A percentile compares a stretch with the other conserved stretches of the same genome.
phyloP scores from a whole-genome alignment of 2,329 filamentous ascomycete species.

The Ophiognomonia clavigignenti-juglandacearum region DNA sequence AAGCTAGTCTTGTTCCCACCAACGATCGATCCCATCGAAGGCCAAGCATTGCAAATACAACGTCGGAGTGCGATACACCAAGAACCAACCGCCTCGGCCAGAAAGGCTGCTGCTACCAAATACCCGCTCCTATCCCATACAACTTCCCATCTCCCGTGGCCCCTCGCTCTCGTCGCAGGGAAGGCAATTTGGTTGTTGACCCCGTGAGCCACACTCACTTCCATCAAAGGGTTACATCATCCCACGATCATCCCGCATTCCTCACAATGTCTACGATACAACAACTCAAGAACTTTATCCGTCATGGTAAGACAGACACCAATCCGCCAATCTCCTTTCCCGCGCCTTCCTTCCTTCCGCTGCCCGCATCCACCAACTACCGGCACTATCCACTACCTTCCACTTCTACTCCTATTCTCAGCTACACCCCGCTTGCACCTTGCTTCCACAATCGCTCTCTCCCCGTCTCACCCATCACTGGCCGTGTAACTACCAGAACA shows the following conservation, averaged over 20 bases:
- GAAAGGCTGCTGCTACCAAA: no score
- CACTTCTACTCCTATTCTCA: no score
- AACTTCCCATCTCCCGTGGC: background rate
- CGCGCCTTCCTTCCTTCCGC: conserved; percentile 1
- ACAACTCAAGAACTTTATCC: conserved; percentile 96
- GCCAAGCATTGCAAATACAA: no score
- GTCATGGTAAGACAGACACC: conserved; percentile 58
- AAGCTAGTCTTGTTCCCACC: no score
- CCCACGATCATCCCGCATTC: conserved; percentile 8
- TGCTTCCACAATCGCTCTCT: background rate
- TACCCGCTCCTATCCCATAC: no score
- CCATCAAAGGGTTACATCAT: conserved; percentile 8
- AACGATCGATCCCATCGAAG: no score
- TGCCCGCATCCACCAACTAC: background rate
- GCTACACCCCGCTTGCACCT: background rate
- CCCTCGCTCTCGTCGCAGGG: background rate
- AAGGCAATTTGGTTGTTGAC: background rate
- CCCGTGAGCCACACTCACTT: background rate
- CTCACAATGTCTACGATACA: conserved; percentile 69
- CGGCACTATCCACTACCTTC: background rate
- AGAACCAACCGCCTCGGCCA: no score
- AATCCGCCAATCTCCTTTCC: conserved; percentile 1
- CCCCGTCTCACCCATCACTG: background rate
- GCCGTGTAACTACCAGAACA: background rate
- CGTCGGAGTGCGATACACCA: no score